Percentiles rank a stretch among this genome's conserved stretches.
Conservation (phyloP, 2,329 filamentous ascomycete genomes). For the Claviceps paspali region DNA sequence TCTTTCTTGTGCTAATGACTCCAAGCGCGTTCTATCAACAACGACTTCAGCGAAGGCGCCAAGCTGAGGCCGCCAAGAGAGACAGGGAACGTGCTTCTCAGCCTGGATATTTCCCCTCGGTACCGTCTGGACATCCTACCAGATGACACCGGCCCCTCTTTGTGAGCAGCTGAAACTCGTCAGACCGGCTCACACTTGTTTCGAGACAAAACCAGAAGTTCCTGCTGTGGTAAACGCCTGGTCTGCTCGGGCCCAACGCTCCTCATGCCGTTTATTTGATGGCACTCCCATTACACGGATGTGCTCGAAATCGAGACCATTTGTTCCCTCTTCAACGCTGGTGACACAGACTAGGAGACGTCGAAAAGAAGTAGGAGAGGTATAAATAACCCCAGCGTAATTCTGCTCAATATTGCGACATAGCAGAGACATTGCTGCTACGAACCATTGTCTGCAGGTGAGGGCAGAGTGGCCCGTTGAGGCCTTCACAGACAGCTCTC, state of each 20-base stretch:
- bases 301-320: neutral
- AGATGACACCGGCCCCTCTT: slow-evolving; percentile 6
- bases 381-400: neutral
- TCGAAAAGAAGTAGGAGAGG: neutral
- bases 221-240: too few species aligned
- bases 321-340: neutral
- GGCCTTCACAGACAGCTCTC: neutral
- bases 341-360: neutral
- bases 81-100: slow-evolving; percentile 69
- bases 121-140: slow-evolving; percentile 48
- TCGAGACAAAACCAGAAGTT: neutral
- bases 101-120: slow-evolving; percentile 69
- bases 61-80: slow-evolving; percentile 44
- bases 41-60: slow-evolving; percentile 56
- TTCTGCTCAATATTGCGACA: neutral
- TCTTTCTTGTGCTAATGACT: neutral
- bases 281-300: neutral
- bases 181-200: neutral
- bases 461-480: neutral
- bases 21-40: slow-evolving; percentile 71
- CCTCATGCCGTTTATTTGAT: neutral
- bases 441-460: neutral
- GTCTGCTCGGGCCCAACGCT: neutral
- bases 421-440: neutral
- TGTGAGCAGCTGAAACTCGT: neutral